phyloP scores from a whole-genome alignment of 2,329 filamentous ascomycete genomes.

The Paraphaeosphaeria sporulosa region DNA sequence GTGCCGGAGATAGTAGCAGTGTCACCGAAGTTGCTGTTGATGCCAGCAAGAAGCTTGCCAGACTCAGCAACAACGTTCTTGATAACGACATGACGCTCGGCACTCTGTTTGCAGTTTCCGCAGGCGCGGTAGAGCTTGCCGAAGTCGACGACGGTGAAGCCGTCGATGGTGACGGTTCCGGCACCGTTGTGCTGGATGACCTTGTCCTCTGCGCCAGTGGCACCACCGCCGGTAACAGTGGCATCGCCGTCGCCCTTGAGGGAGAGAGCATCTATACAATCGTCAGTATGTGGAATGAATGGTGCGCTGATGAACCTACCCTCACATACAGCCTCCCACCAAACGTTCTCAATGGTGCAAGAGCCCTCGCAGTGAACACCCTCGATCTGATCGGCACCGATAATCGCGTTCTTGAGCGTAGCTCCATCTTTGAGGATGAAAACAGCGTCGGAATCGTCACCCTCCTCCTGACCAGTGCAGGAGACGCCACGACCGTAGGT shows the following conservation, averaged over 20 bases:
- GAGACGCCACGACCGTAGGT: constrained; percentile 30
- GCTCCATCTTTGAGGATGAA: constrained; percentile 59
- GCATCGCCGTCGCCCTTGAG: constrained; percentile 33
- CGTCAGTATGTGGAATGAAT: neutral
- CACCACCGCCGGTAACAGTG: constrained; percentile 49
- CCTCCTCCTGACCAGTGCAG: constrained; percentile 53
- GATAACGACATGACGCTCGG: constrained; percentile 52
- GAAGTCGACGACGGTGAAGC: constrained; percentile 38
- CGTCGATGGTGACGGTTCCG: constrained; percentile 42
- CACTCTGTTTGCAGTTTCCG: constrained; percentile 56
- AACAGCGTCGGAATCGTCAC: constrained; percentile 54
- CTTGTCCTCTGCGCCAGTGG: constrained; percentile 44
- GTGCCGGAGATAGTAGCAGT: constrained; percentile 48
- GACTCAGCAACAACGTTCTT: constrained; percentile 48
- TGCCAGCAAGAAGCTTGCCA: constrained; percentile 50
- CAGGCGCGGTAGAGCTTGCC: constrained; percentile 53
- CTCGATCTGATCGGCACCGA: constrained; percentile 58
- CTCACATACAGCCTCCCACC: constrained; percentile 55
- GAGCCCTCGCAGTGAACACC: constrained; percentile 61
- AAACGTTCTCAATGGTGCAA: constrained; percentile 57
- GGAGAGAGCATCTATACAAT: constrained; percentile 30
- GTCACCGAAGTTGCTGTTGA: constrained; percentile 60
- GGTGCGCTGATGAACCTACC: neutral
- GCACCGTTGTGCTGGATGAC: constrained; percentile 54
- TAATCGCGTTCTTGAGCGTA: constrained; percentile 61